phyloP scores from a whole-genome alignment of 495 filamentous ascomycete genomes.

The Podospora tetraspora region DNA sequence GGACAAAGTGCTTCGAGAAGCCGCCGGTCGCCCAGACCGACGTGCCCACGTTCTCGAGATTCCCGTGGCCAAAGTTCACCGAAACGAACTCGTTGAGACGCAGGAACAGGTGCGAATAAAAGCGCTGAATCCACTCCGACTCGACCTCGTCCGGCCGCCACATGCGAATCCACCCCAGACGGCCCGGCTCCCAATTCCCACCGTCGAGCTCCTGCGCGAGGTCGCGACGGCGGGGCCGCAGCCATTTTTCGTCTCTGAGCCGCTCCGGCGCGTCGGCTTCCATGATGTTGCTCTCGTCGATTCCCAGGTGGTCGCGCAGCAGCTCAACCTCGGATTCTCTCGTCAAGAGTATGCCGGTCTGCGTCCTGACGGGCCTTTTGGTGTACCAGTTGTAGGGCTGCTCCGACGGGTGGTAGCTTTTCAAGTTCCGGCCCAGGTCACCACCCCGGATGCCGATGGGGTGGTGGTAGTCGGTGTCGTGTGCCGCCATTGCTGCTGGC shows the following conservation, averaged over 20 bases:
- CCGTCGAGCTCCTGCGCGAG: neutral
- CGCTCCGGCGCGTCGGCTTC: neutral
- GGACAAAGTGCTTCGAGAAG: slow-evolving; percentile 28
- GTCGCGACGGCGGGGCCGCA: neutral
- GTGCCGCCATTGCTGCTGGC: neutral
- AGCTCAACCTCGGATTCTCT: neutral
- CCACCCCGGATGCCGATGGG: neutral
- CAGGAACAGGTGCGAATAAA: neutral
- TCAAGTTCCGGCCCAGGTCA: neutral
- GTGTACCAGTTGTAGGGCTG: neutral
- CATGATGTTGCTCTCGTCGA: neutral
- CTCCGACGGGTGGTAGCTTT: neutral
- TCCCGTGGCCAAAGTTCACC: neutral
- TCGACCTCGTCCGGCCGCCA: neutral
- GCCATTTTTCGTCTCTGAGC: neutral
- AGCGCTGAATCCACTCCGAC: neutral
- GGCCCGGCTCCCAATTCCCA: neutral
- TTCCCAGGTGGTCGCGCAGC: neutral
- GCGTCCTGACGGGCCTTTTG: neutral
- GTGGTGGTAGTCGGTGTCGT: neutral
- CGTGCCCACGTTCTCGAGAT: neutral
- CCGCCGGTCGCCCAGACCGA: slow-evolving; percentile 15
- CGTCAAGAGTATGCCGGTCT: neutral
- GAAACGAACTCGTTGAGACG: neutral
- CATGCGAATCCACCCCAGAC: neutral